These are phyloP conservation scores for Entomortierella parvispora DNA, from an alignment of 192 early-diverging fungal genomes.

Conservation along the genomic window DNA sequence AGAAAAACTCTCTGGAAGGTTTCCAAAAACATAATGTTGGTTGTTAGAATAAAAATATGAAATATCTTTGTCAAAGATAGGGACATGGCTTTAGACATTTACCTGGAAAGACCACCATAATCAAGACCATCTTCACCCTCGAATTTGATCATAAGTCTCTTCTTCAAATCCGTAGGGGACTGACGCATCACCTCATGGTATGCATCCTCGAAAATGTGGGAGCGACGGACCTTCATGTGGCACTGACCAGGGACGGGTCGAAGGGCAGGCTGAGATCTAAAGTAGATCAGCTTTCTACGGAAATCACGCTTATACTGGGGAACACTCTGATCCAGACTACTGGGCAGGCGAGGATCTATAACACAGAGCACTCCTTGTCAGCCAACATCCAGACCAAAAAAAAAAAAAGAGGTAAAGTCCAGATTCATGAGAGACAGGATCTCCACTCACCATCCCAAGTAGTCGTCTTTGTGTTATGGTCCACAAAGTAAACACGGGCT, in stretches of 20 bases:
- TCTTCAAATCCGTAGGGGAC: conserved; percentile 90
- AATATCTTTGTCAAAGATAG: neutral
- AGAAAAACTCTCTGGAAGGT: conserved; percentile 89
- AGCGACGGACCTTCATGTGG: conserved; percentile 91
- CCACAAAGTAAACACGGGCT: conserved; percentile 96
- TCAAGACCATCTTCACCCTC: conserved; percentile 98
- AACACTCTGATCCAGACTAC: conserved; percentile 87
- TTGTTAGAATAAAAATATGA: neutral
- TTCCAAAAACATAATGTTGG: neutral
- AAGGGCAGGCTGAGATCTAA: conserved; percentile 92
- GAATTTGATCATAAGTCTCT: conserved; percentile 98
- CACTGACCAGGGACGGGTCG: conserved; percentile 90
- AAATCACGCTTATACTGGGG: conserved; percentile 99
- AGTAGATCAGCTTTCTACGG: conserved; percentile 96
- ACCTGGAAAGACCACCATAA: conserved; percentile 96
- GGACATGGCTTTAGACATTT: neutral
- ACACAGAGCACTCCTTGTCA: neutral
- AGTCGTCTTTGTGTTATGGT: conserved; percentile 97
- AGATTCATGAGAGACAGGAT: neutral
- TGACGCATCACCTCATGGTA: conserved; percentile 97
- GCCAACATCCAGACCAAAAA: neutral
- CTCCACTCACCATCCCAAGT: conserved; percentile 89
- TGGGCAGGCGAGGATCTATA: conserved; percentile 78
- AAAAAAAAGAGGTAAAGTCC: neutral
- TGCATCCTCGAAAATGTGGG: conserved; percentile 94